phyloP scores from a whole-genome alignment of 2,329 filamentous ascomycete genomes.

The Cucurbitaria berberidis region DNA sequence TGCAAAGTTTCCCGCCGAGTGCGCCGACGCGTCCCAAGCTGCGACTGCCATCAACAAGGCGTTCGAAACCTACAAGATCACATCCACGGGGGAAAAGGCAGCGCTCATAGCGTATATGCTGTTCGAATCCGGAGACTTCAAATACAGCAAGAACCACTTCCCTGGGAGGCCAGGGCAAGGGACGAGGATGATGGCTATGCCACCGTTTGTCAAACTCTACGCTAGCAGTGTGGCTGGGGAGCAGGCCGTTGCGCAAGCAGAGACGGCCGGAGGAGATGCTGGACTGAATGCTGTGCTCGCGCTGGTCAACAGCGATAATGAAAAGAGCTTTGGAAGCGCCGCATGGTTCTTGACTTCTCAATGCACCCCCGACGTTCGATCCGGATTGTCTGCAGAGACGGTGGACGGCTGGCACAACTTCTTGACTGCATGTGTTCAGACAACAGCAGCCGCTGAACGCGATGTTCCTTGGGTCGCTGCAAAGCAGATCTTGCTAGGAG shows the following conservation, averaged over 20 bases:
- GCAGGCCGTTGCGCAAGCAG: conserved; percentile 39
- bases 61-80: conserved; percentile 65
- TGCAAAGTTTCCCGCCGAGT: conserved; percentile 61
- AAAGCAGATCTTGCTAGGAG: conserved; percentile 18
- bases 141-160: conserved; percentile 71
- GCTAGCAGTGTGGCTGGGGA: conserved; percentile 54
- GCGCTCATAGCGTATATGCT: conserved; percentile 73
- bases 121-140: conserved; percentile 72
- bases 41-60: conserved; percentile 62
- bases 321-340: conserved; percentile 62
- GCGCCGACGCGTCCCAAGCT: conserved; percentile 63
- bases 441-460: conserved; percentile 55
- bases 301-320: conserved; percentile 55
- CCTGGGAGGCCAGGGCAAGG: conserved; percentile 70
- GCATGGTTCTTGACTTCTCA: conserved; percentile 67
- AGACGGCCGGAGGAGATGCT: conserved; percentile 43
- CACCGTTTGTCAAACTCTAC: conserved; percentile 62
- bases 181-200: conserved; percentile 70
- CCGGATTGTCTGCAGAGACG: conserved; percentile 54
- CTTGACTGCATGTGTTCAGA: conserved; percentile 61
- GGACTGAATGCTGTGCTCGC: conserved; percentile 53
- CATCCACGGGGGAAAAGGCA: conserved; percentile 65
- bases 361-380: conserved; percentile 55
- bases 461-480: conserved; percentile 59
- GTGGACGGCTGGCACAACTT: conserved; percentile 61